Evolutionary conservation across 2,329 filamentous ascomycete species (phyloP), one percentile per base, ranked within the genome.

Genomic region (Plenodomus biglobosus): DNA sequence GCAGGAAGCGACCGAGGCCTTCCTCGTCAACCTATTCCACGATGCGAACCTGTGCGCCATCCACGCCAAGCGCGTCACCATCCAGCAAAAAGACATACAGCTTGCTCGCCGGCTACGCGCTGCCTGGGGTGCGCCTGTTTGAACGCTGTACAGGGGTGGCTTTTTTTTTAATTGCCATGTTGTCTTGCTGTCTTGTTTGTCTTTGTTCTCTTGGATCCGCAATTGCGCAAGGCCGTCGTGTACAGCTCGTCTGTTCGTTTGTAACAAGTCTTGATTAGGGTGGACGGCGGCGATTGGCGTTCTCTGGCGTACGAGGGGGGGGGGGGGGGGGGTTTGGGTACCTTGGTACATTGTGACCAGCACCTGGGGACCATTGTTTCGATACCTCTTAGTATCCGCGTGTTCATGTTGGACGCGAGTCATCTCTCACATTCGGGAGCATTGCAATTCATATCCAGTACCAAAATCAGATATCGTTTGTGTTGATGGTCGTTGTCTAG

Each of bases 51-150:
- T 96, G 44, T 97, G 92, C 80, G 92, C 94, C 72, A 96, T 97
- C 76, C 94, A 97, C 80, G 92, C 94, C 78, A 97, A 97, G 86
- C 91, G 94, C 80, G 94, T 97, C 72, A 97, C 92, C 71, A 97
- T 97, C 78, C 92, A 92, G 78, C 86, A 86, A 73, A 96, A 96
- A 83, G 92, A 96, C 69, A 96, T 97, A 73, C 92, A 97, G 80
- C 85, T 97, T 42, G 92, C 92, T 70, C 88, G 94, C 65, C 89
- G 94, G 71, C 90, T 99, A 72, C 90, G 94, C 70, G 94, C 94
- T 63, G 92, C 73, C 8, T 78, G 75, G 75, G 75, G 76, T 7
- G 73, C 58, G 10, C 66, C 66, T 1, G 66, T 71, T 8, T 71
- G 35, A 48, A 38, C 22, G 16, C 11, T 15, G 27, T 32, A 4